Percentiles rank a stretch among this genome's conserved stretches.
Evolutionary conservation across 176 grass and related monocot species (phyloP).

Genomic region (Carex parvula): DNA sequence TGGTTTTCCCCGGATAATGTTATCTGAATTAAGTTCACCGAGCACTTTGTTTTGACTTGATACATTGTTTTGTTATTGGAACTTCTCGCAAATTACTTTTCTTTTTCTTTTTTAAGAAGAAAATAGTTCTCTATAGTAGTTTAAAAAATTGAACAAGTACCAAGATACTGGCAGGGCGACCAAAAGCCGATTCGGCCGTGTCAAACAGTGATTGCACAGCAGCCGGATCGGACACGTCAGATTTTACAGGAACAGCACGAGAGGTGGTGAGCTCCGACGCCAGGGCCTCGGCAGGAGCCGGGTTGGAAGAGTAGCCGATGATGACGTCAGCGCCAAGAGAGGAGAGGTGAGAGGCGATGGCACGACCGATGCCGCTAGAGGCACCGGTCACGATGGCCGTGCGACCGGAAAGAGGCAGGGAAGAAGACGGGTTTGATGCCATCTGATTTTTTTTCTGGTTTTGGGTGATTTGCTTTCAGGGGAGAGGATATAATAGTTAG

Average conservation of each 20-base stretch:
- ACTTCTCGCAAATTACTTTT: neutral
- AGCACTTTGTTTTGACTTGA: too few species aligned
- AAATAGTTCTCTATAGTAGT: neutral
- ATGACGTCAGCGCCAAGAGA: slow-evolving; percentile 59
- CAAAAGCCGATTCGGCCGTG: slow-evolving; percentile 51
- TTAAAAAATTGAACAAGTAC: neutral
- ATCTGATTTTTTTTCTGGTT: neutral
- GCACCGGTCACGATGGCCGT: slow-evolving; percentile 61
- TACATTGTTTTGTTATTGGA: neutral
- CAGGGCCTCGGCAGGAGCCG: slow-evolving; percentile 45
- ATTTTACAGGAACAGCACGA: slow-evolving; percentile 20
- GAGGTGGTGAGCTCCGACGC: slow-evolving; percentile 40
- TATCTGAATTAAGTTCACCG: neutral
- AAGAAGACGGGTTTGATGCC: neutral
- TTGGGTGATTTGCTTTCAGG: neutral
- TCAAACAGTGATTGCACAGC: slow-evolving; percentile 59
- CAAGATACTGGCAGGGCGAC: slow-evolving; percentile 41
- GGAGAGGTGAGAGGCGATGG: slow-evolving; percentile 50
- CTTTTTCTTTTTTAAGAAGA: neutral
- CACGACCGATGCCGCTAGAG: slow-evolving; percentile 60
- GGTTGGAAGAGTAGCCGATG: slow-evolving; percentile 50
- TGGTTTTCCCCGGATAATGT: neutral
- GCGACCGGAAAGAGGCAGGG: slow-evolving; percentile 47
- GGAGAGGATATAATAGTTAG: neutral
- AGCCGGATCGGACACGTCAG: slow-evolving; percentile 46